phyloP scores from a whole-genome alignment of 2,329 filamentous ascomycete species.

The Endothia cerciana region DNA sequence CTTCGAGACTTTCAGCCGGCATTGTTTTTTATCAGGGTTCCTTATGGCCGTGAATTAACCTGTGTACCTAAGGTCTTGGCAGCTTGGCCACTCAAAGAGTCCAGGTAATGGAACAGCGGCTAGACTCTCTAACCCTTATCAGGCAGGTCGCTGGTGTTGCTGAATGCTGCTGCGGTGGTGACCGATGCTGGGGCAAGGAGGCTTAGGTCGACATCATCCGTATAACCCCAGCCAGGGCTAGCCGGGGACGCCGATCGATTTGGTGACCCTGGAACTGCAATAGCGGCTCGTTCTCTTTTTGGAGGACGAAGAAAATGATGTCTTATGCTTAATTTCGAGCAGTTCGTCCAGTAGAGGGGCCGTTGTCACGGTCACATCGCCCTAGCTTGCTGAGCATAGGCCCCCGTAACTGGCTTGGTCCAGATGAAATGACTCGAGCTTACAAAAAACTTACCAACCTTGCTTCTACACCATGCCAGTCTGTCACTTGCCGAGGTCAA shows the following conservation, averaged over 20 bases:
- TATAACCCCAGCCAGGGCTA: background rate
- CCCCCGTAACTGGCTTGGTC: background rate
- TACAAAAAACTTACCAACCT: background rate
- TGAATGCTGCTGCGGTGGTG: background rate
- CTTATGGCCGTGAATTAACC: background rate
- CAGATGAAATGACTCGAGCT: background rate
- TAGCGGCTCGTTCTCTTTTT: background rate
- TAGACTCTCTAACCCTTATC: background rate
- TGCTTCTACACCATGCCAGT: background rate
- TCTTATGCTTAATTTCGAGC: background rate
- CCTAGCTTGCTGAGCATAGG: background rate
- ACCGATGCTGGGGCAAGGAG: background rate
- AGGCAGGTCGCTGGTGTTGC: slow-evolving; percentile 1
- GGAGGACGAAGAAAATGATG: background rate
- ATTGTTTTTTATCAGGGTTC: background rate
- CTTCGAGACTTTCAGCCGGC: slow-evolving; percentile 2
- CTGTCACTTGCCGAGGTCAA: background rate
- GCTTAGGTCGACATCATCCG: background rate
- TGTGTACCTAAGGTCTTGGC: background rate
- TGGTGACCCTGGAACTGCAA: background rate
- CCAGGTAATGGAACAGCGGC: background rate
- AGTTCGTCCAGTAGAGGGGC: background rate
- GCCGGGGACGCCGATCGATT: background rate
- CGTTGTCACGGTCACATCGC: background rate
- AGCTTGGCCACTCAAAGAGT: background rate